Base-by-base conservation (phyloP, 257 asterid genomes). In the Scutellaria galericulata region DNA sequence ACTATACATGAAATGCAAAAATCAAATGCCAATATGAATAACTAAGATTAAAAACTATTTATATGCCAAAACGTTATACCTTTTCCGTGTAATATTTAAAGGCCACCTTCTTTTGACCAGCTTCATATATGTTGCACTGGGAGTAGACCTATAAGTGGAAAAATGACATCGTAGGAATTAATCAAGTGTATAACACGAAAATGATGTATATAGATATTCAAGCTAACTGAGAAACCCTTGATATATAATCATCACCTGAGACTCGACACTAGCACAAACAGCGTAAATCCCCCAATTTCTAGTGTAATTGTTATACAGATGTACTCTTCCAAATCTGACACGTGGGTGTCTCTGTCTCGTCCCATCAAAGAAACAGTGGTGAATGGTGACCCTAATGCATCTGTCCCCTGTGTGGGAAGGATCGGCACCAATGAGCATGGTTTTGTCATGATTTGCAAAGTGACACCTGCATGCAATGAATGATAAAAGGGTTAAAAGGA, bases 351-450 rank as follows among this genome's bases (percentile, higher is more conserved):
- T 72, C 80, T 93, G 98, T 35, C 85, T 77, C 8, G 97, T 89
- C 74, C 97, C 97, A 73, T 93, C 94, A 39, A 93, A 93, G 88
- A 93, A 93, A 72, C 98, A 93, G 77, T 93, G 98, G 85, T 90
- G 98, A 79, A 90, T 90, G 46, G 98, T 93, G 71, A 93, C 90
- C 59, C 98, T 81, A 37, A 93, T 86, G 83, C 98, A 90, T 81
- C 98, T 82, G 61, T 93, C 98, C 15, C 76, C 84, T 10, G 83
- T 81, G 80, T 93, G 89, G 72, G 96, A 70, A 1, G 98, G 92
- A 64, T 93, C 98, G 4, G 95, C 96, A 35, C 98, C 97, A 12
- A 93, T 90, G 65, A 93, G 98, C 95, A 93, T 89, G 7, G 98
- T 93, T 81, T 93, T 93, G 79, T 93, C 91, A 46, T 93, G 98